Evolutionary conservation across 2,329 filamentous ascomycete genomes (phyloP), one percentile per base, ranked within the genome.

Genomic region (Fusarium newnesense): DNA sequence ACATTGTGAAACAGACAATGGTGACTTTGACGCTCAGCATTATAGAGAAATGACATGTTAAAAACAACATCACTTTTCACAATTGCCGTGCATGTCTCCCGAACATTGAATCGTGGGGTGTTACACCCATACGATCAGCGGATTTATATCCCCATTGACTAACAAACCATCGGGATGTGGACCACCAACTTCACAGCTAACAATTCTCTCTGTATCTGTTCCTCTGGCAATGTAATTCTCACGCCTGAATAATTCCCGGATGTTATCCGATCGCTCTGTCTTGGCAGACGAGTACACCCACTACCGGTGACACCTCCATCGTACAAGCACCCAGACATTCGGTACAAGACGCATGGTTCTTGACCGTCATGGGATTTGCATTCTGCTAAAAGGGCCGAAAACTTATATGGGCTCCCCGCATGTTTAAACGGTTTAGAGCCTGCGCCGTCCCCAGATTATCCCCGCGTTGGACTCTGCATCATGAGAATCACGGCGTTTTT

Each of bases 391-490:
- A 26, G 70, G 70, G 56, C 70, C 70, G 70, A 73, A 72, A 71
- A 57, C 28, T 49, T 50, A 46, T 59, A 64, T 42, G 37, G 37
- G 24, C 30, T 70, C 70, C 66, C 70, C 70, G 66, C 70, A 73
- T 58, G 52, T 73, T 73, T 73, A 73, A 62, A 47, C 60, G 60
- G 52, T 46, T 69, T 69, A 50, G 64, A 61, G 52, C 39, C n/a
- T 70, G 53, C 65, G 26, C 42, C 39, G 60, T 67, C 70, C 70
- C 70, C 70, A 71, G 70, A 70, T 70, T 67, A 67, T 73, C 70
- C 70, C 70, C 70, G 60, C 70, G 57, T 49, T 62, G 26, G 26
- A 11, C 24, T 53, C 34, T 53, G 34, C 34, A 58, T 68, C 54
- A 68, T 62, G 62, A 39, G 26, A n/a, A 39, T 46, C 52, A 63